Percentiles rank a stretch among this genome's conserved stretches.
phyloP scores from a whole-genome alignment of 2,329 filamentous ascomycete species.

The Aspergillus sp. region DNA sequence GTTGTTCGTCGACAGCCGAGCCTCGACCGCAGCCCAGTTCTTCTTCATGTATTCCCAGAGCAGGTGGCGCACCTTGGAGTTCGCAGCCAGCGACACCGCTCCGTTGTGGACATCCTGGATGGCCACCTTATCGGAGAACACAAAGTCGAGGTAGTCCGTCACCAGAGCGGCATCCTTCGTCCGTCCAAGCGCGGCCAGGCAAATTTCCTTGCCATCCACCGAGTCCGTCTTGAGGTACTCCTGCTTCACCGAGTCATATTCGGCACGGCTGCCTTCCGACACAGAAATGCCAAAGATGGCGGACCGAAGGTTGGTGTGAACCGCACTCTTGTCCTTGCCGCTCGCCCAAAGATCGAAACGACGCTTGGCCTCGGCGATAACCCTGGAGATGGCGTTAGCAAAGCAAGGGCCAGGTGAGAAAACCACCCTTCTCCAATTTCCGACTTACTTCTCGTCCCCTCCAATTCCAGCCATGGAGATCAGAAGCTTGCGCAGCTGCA shows the following conservation, averaged over 20 bases:
- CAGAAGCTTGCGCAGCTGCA: slow-evolving; percentile 79
- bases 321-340: slow-evolving; percentile 62
- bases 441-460: slow-evolving; percentile 69
- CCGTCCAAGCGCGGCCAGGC: slow-evolving; percentile 71
- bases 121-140: slow-evolving; percentile 81
- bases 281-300: slow-evolving; percentile 79
- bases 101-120: slow-evolving; percentile 85
- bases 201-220: slow-evolving; percentile 88
- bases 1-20: slow-evolving; percentile 74
- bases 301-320: slow-evolving; percentile 78
- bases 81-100: slow-evolving; percentile 68
- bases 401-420: background rate
- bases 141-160: slow-evolving; percentile 65
- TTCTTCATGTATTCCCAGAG: slow-evolving; percentile 85
- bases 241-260: slow-evolving; percentile 73
- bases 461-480: slow-evolving; percentile 72
- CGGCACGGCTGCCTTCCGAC: slow-evolving; percentile 67
- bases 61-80: slow-evolving; percentile 68
- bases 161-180: slow-evolving; percentile 70
- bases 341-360: slow-evolving; percentile 78
- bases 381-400: slow-evolving; percentile 42
- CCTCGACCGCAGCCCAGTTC: slow-evolving; percentile 73
- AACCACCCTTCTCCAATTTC: background rate
- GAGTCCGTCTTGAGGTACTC: slow-evolving; percentile 82
- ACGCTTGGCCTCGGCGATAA: slow-evolving; percentile 70